Evolutionary conservation across 176 grass and related monocot species (phyloP), one percentile per base, ranked within the genome.

Genomic region (Musa schizocarpa): DNA sequence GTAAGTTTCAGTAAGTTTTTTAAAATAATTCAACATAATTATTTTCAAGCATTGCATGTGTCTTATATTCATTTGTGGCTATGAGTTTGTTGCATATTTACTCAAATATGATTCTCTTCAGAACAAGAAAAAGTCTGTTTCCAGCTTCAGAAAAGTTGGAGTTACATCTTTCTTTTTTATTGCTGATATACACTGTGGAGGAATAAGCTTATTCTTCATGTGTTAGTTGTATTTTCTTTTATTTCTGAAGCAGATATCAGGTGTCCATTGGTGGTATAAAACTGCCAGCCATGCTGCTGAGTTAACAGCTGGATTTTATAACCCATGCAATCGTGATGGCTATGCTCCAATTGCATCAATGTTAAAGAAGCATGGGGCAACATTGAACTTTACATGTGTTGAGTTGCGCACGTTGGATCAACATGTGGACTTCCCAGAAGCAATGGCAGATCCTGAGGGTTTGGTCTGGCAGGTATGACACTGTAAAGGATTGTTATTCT

Each of bases 211-310:
- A 14, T 61, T 61, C n/a, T 17, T 61, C 19, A n/a, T 61, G 1
- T 20, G 14, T n/a, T 61, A 14, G n/a, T 61, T 14, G 29, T 63
- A 53, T 71, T 21, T 68, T 68, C 9, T 52, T 83, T 74, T 21
- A 21, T 16, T 85, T 9, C 53, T 75, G 70, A 67, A 79, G 65
- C 62, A 97, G 94, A 69, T 97, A 1, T 97, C 94, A 13, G 88
- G 94, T 20, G 82, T 93, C 53, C 94, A 96, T 62, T 96, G 93
- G 93, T 96, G 93, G 93, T 96, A 96, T 74, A 96, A 92, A 81
- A 90, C 93, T 70, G 87, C 90, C 13, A 96, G 90, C 70, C 93
- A 93, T 87, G 94, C 90, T 69, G 94, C 94, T 72, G 88, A 97
- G 72, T 71, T 97, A 68, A 93, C 86, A 21, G 90, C 94, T 25